Evolutionary conservation across 495 filamentous ascomycete genomes (phyloP), one percentile per base, ranked within the genome.

Genomic region (Neurospora sp.): DNA sequence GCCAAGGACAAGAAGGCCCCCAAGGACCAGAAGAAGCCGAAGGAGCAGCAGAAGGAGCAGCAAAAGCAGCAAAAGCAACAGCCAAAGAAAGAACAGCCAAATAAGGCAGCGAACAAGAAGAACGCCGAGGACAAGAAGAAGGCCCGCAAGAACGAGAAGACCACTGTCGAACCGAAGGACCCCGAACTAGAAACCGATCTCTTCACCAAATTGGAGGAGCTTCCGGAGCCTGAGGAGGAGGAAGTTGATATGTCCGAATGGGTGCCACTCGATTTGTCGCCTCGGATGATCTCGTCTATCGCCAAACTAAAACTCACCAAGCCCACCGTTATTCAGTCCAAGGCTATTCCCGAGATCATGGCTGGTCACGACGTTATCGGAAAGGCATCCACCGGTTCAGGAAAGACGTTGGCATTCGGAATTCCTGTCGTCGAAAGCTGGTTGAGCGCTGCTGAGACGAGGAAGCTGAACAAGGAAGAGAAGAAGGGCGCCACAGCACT

Each of bases 401-500:
- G 93, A 35, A 96, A 96, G 80, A 96, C 93, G 0, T 82, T 96
- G 37, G 92, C 93, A 0, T 96, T 92, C 77, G 93, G 89, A 0
- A 91, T 96, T 73, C 93, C 93, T 2, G 91, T 94, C 61, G 78
- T 93, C 12, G 91, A 94, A 78, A 82, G 83, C 71, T 93, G 86
- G 84, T 76, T 93, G 14, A 81, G 79, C 69, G 72, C 80, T 9
- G 71, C 81, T 20, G 78, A 65, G 53, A 65, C 53, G 27, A 65
- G 27, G 14, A 65, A 65, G 53, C 81, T 42, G 79, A 82, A 20
- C 78, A 85, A 27, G 81, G 77, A 75, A 5, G 73, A 78, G 0
- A 76, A 83, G 7, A 83, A 86, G 70, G 76, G 80, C 1, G 93
- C 94, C 0, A 86, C 91, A n/a, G 94, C 96, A 2, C 81, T 99